Evolutionary conservation across 768 basidiomycete genomes (phyloP).

Genomic region (Lyophyllum atratum): DNA sequence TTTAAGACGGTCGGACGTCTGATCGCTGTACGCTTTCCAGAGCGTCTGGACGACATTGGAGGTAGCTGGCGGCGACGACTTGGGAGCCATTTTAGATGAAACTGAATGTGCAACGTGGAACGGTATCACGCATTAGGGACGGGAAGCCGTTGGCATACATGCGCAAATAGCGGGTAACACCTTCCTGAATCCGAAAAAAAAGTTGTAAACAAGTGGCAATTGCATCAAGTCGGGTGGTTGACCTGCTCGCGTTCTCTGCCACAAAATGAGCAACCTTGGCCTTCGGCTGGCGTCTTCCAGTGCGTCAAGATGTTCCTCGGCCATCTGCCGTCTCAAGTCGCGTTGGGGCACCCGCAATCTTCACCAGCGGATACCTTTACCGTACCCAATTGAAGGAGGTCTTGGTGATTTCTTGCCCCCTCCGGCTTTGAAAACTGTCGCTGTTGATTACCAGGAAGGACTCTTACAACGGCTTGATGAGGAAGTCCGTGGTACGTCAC

Average conservation of each 20-base stretch:
- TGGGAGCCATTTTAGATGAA: constrained; percentile 34
- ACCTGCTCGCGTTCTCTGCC: constrained; percentile 3
- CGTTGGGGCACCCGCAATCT: constrained; percentile 36
- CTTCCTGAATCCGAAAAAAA: constrained; percentile 8
- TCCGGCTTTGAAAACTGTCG: constrained; percentile 66
- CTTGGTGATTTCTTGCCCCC: constrained; percentile 81
- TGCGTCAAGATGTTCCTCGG: constrained; percentile 14
- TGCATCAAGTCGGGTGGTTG: constrained; percentile 5
- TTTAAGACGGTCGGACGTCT: constrained; percentile 85
- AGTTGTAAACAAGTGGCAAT: constrained; percentile 8
- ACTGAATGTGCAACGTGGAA: constrained; percentile 34
- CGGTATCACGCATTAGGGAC: constrained; percentile 12
- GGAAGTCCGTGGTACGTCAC: constrained; percentile 63
- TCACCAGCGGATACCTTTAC: constrained; percentile 56
- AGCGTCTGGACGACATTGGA: constrained; percentile 54
- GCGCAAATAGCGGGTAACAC: constrained; percentile 21
- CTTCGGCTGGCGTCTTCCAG: constrained; percentile 30
- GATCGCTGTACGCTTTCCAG: constrained; percentile 74
- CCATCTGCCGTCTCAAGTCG: constrained; percentile 23
- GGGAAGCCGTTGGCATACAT: constrained; percentile 34
- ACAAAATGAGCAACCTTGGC: constrained; percentile 28
- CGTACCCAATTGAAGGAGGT: constrained; percentile 70
- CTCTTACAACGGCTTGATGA: constrained; percentile 77
- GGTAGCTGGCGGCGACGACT: constrained; percentile 30
- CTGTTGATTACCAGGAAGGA: constrained; percentile 86